Evolutionary conservation across 495 filamentous ascomycete genomes (phyloP).

Genomic region (Penicillium fimorum): DNA sequence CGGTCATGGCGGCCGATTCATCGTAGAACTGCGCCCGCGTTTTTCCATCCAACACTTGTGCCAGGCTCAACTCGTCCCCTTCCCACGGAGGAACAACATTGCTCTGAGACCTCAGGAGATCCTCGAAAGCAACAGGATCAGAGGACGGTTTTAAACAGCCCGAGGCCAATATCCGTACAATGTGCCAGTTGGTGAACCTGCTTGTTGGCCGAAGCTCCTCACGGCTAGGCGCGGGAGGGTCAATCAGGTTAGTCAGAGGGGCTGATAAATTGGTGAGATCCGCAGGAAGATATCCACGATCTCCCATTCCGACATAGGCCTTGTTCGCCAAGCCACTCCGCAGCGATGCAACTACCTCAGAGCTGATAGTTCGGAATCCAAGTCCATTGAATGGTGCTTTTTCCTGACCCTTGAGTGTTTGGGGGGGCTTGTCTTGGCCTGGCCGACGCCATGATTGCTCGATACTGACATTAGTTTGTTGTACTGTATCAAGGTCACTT

Average conservation of each 20-base stretch:
- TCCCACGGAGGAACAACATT: slow-evolving; percentile 41
- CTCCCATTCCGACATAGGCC: slow-evolving; percentile 34
- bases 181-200: slow-evolving; percentile 46
- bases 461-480: slow-evolving; percentile 34
- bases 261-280: slow-evolving; percentile 25
- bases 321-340: slow-evolving; percentile 51
- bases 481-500: slow-evolving; percentile 25
- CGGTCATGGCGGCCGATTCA: slow-evolving; percentile 36
- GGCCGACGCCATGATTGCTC: slow-evolving; percentile 39
- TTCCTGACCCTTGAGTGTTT: slow-evolving; percentile 18
- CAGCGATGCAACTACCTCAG: slow-evolving; percentile 55
- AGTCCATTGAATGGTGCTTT: slow-evolving; percentile 43
- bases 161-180: slow-evolving; percentile 53
- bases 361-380: slow-evolving; percentile 52
- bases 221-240: slow-evolving; percentile 11
- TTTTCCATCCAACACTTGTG: slow-evolving; percentile 24
- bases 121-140: slow-evolving; percentile 42
- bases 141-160: slow-evolving; percentile 37
- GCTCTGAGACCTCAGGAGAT: slow-evolving; percentile 33
- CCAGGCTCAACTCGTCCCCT: slow-evolving; percentile 17
- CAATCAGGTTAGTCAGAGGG: slow-evolving; percentile 30
- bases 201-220: slow-evolving; percentile 27
- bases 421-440: slow-evolving; percentile 16
- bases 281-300: slow-evolving; percentile 21
- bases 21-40: slow-evolving; percentile 36